Evolutionary conservation across 2,329 filamentous ascomycete genomes (phyloP).

Genomic region (Verticillium nonalfalfae): DNA sequence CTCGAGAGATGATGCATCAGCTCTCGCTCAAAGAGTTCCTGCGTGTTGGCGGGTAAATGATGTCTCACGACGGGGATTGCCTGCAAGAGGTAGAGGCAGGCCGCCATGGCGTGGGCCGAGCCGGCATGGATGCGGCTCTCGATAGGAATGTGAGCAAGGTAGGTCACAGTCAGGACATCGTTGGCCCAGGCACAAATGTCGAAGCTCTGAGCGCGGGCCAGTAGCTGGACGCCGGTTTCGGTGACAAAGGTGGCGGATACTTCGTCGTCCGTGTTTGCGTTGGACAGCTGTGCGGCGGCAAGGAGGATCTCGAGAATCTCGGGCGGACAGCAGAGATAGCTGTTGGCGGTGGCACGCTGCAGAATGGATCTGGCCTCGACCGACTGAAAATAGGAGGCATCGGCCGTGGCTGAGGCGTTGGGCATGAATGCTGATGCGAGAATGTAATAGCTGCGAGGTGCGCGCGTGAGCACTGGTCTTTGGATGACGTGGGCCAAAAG

Average conservation of each 20-base stretch:
- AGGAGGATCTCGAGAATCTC: slow-evolving; percentile 36
- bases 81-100: slow-evolving; percentile 39
- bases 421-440: slow-evolving; percentile 36
- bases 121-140: slow-evolving; percentile 32
- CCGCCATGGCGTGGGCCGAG: slow-evolving; percentile 33
- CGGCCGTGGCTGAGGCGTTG: slow-evolving; percentile 18
- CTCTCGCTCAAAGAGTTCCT: slow-evolving; percentile 32
- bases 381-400: slow-evolving; percentile 26
- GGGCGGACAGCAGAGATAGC: slow-evolving; percentile 40
- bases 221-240: slow-evolving; percentile 22
- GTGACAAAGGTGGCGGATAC: slow-evolving; percentile 21
- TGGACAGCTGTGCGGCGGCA: slow-evolving; percentile 32
- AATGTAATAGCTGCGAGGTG: slow-evolving; percentile 32
- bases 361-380: slow-evolving; percentile 30
- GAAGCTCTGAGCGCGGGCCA: slow-evolving; percentile 29
- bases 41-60: slow-evolving; percentile 18
- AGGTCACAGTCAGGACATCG: slow-evolving; percentile 24
- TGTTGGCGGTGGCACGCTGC: slow-evolving; percentile 32
- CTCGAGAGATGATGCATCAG: slow-evolving; percentile 38
- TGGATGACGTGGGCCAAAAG: no score
- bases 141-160: slow-evolving; percentile 24
- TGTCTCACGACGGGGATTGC: slow-evolving; percentile 23
- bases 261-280: slow-evolving; percentile 16
- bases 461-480: no score
- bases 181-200: slow-evolving; percentile 35